Base-by-base conservation (phyloP, 208 protist species). In the Acanthamoeba healyi region DNA sequence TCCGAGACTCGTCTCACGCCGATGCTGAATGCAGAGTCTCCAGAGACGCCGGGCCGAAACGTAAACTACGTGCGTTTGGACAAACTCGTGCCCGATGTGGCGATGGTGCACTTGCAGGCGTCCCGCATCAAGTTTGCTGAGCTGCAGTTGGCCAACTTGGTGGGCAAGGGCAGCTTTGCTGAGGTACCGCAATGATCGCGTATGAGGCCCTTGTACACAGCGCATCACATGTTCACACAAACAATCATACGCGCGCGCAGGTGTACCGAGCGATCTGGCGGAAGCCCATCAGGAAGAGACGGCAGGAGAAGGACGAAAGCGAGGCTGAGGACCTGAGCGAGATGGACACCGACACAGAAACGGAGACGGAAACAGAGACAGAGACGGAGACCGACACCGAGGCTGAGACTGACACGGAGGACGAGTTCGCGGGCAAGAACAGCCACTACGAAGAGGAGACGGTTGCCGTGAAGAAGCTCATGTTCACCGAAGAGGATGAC, bases 401-500 rank as follows among this genome's bases (percentile, higher is more conserved):
- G 5, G n/a, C 29, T 7, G 67, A 77, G 36, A 77, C 67, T 36
- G 67, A 77, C 67, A 77, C 67, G 0, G 67, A 77, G 67, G 67
- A 77, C 38, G 67, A 77, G 67, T 17, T n/a, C 44, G 74, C 42
- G 36, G 15, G 17, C 29, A 72, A 72, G 63, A 14, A 2, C 67
- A 77, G 26, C 2, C 22, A 77, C 42, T 91, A 91, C 58, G 58
- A 91, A 0, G 84, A 70, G 56, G 54, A 72, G 84, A 91, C 84
- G 22, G 84, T 91, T 12, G 84, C 84, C 22, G 58, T 91, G 22
- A 91, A 91, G 58, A 63, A 91, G 54, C 84, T 91, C 24, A 91
- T 86, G 77, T 86, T 86, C 67, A 77, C 67, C 77, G 77, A 86
- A 58, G 42, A 86, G 77, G 44, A 86, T 14, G 44, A 86, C 58